Evolutionary conservation across 768 basidiomycete species (phyloP).

Genomic region (Phylloporus sp.): DNA sequence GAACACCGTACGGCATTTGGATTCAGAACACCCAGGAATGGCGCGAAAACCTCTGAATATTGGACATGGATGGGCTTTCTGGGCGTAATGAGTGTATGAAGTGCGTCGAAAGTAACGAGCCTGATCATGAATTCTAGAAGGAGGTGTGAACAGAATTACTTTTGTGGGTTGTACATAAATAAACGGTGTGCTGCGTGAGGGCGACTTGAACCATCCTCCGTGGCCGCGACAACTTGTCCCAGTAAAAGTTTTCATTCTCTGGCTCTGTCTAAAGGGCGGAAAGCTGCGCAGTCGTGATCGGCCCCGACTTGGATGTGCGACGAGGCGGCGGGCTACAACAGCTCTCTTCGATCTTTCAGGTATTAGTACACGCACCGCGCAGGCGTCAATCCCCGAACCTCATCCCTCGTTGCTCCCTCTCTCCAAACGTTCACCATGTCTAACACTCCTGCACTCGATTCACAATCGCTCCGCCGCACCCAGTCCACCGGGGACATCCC

Average conservation of each 20-base stretch:
- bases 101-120: conserved; percentile 74
- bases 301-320: conserved; percentile 18
- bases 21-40: conserved; percentile 59
- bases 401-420: conserved; percentile 10
- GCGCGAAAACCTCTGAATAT: conserved; percentile 58
- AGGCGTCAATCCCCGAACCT: conserved; percentile 26
- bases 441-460: conserved; percentile 23
- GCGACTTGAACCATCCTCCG: conserved; percentile 2
- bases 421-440: conserved; percentile 28
- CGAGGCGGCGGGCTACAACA: conserved; percentile 14
- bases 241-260: neutral
- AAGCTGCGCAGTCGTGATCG: conserved; percentile 12
- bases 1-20: conserved; percentile 51
- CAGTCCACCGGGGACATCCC: conserved; percentile 35
- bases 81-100: conserved; percentile 72
- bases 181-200: conserved; percentile 11
- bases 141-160: neutral
- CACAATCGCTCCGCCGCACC: conserved; percentile 33
- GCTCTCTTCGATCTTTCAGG: conserved; percentile 10
- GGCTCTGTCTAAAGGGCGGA: conserved; percentile 1
- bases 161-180: conserved; percentile 14
- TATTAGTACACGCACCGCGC: conserved; percentile 21
- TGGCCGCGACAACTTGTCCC: conserved; percentile 11
- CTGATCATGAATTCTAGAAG: conserved; percentile 36
- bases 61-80: conserved; percentile 64